Evolutionary conservation across 345 rosid species (phyloP).

Genomic region (Streptanthus diversifolius): DNA sequence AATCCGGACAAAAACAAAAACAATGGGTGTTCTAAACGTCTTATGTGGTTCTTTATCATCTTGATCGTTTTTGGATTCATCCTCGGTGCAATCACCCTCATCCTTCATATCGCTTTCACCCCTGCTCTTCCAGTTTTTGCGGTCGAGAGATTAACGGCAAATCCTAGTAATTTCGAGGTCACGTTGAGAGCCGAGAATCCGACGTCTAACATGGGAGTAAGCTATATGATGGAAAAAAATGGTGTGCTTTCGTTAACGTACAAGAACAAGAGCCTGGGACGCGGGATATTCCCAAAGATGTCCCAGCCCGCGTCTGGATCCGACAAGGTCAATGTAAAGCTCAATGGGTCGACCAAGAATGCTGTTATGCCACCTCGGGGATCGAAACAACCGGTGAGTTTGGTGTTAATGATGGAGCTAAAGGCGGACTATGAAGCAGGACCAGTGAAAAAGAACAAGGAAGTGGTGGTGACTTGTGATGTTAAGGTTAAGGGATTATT

Average conservation of each 20-base stretch:
- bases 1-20: constrained; percentile 21
- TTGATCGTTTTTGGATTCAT: constrained; percentile 22
- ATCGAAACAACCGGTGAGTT: constrained; percentile 10
- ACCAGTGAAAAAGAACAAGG: constrained; percentile 32
- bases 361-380: constrained; percentile 29
- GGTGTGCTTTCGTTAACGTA: constrained; percentile 24
- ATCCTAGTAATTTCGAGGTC: constrained; percentile 8
- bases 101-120: neutral
- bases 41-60: constrained; percentile 25
- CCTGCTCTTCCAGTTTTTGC: constrained; percentile 19
- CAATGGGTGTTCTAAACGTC: constrained; percentile 5
- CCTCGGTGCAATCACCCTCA: constrained; percentile 14
- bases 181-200: constrained; percentile 39
- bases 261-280: constrained; percentile 41
- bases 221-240: constrained; percentile 25
- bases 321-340: neutral
- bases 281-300: constrained; percentile 37
- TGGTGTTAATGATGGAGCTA: constrained; percentile 32
- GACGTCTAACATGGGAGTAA: constrained; percentile 35
- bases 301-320: constrained; percentile 28
- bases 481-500: constrained; percentile 44
- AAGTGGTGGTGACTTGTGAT: constrained; percentile 43
- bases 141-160: constrained; percentile 8
- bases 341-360: constrained; percentile 16
- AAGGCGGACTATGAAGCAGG: constrained; percentile 25